Percentiles rank a stretch among this genome's conserved stretches.
Conservation (phyloP, 768 basidiomycete species). For the Paxillus rubicundulus region DNA sequence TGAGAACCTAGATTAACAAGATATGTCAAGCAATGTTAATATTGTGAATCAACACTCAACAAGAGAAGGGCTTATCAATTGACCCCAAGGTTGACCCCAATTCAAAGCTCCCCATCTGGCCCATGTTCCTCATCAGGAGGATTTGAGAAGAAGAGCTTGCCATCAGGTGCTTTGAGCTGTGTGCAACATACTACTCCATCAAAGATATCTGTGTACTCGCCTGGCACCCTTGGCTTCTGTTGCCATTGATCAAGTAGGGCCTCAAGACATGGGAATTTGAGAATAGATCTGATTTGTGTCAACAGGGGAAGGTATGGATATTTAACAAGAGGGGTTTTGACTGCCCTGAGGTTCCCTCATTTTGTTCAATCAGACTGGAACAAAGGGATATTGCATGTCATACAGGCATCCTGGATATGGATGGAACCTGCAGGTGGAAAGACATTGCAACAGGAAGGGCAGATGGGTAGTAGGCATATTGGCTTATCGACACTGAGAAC, state of each 20-base stretch:
- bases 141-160: neutral
- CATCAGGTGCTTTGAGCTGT: neutral
- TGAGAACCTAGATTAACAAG: neutral
- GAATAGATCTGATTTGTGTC: conserved; percentile 5
- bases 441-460: conserved; percentile 19
- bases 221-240: too few species aligned
- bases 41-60: too few species aligned
- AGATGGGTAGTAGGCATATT: conserved; percentile 19
- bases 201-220: neutral
- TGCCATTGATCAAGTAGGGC: neutral
- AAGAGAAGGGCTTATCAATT: neutral
- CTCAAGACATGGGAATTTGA: conserved; percentile 20
- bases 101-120: neutral
- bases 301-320: conserved; percentile 5
- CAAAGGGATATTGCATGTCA: neutral
- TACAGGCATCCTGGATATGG: neutral
- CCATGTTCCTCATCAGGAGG: neutral
- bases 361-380: too few species aligned
- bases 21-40: too few species aligned
- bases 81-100: neutral
- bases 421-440: conserved; percentile 3
- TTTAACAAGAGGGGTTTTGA: neutral
- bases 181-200: neutral
- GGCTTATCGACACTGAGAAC: conserved; percentile 14
- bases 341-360: too few species aligned